Conservation (phyloP, 2,329 filamentous ascomycete species). For the Colletotrichum simmondsii region DNA sequence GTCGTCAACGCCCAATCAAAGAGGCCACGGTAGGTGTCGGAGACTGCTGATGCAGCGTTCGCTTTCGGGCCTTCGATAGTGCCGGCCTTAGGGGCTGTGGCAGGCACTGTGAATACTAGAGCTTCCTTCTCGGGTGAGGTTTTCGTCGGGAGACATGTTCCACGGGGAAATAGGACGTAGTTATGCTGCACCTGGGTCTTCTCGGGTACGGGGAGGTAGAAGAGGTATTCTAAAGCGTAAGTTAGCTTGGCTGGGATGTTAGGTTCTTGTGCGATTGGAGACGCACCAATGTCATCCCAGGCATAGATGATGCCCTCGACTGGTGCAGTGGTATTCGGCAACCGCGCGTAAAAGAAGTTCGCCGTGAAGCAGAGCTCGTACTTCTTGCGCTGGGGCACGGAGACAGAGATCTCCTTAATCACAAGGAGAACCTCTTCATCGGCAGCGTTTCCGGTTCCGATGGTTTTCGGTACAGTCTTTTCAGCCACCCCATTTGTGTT, state of each 20-base stretch:
- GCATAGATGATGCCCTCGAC: slow-evolving; percentile 66
- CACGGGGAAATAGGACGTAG: slow-evolving; percentile 70
- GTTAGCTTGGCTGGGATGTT: neutral
- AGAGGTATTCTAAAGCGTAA: slow-evolving; percentile 62
- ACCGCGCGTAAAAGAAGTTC: slow-evolving; percentile 67
- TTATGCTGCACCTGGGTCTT: slow-evolving; percentile 74
- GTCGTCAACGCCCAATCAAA: slow-evolving; percentile 70
- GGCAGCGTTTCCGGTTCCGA: slow-evolving; percentile 49
- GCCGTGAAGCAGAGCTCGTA: slow-evolving; percentile 72
- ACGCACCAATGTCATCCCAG: slow-evolving; percentile 71
- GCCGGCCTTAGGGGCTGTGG: slow-evolving; percentile 69
- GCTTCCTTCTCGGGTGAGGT: slow-evolving; percentile 62
- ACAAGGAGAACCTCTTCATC: slow-evolving; percentile 66
- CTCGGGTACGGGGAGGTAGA: slow-evolving; percentile 73
- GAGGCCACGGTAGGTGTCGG: slow-evolving; percentile 68
- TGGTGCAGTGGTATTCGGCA: slow-evolving; percentile 61
- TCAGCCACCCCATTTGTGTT: slow-evolving; percentile 37
- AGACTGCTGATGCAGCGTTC: slow-evolving; percentile 60
- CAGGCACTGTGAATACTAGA: slow-evolving; percentile 72
- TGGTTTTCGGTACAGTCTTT: slow-evolving; percentile 36
- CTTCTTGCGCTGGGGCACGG: slow-evolving; percentile 75
- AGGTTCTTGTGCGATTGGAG: neutral
- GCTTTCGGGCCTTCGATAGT: slow-evolving; percentile 64
- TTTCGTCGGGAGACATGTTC: slow-evolving; percentile 63
- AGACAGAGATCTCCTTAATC: slow-evolving; percentile 75